phyloP scores from a whole-genome alignment of 768 basidiomycete species.

The Hortiboletus campestris region DNA sequence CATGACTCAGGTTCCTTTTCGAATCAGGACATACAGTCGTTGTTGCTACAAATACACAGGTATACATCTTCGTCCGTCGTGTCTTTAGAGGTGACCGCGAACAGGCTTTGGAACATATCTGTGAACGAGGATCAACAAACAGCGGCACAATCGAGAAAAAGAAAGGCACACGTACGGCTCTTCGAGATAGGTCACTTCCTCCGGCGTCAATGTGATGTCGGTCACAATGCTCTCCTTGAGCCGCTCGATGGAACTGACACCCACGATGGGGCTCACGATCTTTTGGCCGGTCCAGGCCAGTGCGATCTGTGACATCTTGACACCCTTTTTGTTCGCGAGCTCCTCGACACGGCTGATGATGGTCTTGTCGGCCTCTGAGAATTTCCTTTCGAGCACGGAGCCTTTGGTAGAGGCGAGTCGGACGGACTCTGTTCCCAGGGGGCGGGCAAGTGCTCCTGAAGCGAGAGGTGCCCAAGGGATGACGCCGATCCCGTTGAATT shows the following conservation, averaged over 20 bases:
- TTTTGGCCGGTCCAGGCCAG: constrained; percentile 42
- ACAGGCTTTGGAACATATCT: constrained; percentile 23
- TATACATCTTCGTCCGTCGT: background rate
- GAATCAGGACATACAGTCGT: no score
- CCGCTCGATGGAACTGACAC: constrained; percentile 34
- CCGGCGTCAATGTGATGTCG: constrained; percentile 22
- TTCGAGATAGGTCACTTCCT: constrained; percentile 32
- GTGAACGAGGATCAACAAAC: background rate
- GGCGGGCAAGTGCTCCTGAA: constrained; percentile 39
- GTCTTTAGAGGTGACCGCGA: constrained; percentile 15
- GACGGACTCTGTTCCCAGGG: constrained; percentile 27
- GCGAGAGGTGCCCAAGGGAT: constrained; percentile 51
- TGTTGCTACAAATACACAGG: no score
- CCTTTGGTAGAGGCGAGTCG: constrained; percentile 21
- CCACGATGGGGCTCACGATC: constrained; percentile 45
- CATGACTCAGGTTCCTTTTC: no score
- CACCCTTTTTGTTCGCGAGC: constrained; percentile 38
- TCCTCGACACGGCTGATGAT: constrained; percentile 43
- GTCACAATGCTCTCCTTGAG: constrained; percentile 31
- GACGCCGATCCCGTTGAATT: constrained; percentile 47
- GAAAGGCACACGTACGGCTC: constrained; percentile 23
- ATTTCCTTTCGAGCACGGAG: constrained; percentile 21
- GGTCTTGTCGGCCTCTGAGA: constrained; percentile 27
- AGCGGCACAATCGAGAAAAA: background rate
- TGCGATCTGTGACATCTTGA: constrained; percentile 46